These are phyloP conservation scores for Phytophthora foliorum DNA, from an alignment of 352 stramenopile species.

Conservation along the genomic window DNA sequence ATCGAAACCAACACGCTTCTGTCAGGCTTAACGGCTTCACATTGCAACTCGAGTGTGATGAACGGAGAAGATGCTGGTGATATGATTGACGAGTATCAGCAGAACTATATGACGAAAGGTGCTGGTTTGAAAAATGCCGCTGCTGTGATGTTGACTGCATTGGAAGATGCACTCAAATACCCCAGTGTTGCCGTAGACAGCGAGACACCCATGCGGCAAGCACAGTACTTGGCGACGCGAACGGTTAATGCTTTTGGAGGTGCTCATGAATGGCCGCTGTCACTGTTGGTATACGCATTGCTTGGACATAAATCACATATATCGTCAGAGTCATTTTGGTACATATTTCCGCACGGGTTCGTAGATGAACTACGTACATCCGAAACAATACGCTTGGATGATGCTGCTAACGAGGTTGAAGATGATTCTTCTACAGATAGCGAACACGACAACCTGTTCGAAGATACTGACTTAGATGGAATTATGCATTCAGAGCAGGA, in stretches of 20 bases:
- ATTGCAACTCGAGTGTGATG: conserved; percentile 5
- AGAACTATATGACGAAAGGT: conserved; percentile 18
- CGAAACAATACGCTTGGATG: background rate
- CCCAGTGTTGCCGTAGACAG: conserved; percentile 6
- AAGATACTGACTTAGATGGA: no score
- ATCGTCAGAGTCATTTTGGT: conserved; percentile 1
- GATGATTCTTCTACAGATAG: background rate
- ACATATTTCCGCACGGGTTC: background rate
- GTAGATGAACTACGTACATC: background rate
- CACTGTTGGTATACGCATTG: conserved; percentile 7
- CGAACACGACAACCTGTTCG: background rate
- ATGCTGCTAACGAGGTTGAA: background rate
- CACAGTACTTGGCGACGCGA: conserved; percentile 2
- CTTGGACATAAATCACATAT: background rate
- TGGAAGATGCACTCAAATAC: conserved; percentile 1
- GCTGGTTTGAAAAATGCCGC: conserved; percentile 9
- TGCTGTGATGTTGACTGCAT: background rate
- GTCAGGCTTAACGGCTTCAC: background rate
- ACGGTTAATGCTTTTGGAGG: conserved; percentile 17
- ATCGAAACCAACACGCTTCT: conserved; percentile 7
- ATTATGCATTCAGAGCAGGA: no score
- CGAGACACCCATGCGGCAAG: background rate
- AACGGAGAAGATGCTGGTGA: conserved; percentile 12
- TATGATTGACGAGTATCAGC: conserved; percentile 14
- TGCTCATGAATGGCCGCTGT: conserved; percentile 5